These are phyloP conservation scores for Colletotrichum lupini DNA, from an alignment of 2,329 filamentous ascomycete species.

Conservation along the genomic window DNA sequence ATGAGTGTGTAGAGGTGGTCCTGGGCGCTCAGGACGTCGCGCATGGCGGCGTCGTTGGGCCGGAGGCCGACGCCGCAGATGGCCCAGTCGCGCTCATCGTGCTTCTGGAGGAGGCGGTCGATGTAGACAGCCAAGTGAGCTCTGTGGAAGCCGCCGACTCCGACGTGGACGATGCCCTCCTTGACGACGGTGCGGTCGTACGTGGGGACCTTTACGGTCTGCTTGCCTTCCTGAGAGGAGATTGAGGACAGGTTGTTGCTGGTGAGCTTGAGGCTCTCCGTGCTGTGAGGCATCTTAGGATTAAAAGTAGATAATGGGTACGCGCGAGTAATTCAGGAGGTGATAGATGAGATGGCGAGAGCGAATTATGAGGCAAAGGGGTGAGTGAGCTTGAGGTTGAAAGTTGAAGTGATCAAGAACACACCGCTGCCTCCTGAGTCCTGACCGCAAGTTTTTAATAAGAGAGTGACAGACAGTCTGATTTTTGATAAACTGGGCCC, in stretches of 20 bases:
- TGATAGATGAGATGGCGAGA: neutral
- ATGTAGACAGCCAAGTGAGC: conserved; percentile 65
- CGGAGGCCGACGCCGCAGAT: conserved; percentile 64
- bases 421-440: neutral
- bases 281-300: conserved; percentile 36
- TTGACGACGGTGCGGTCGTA: conserved; percentile 59
- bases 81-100: conserved; percentile 56
- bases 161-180: conserved; percentile 65
- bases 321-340: neutral
- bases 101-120: conserved; percentile 58
- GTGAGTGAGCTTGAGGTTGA: neutral
- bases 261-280: conserved; percentile 32
- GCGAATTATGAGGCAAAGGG: neutral
- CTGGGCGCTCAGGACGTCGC: conserved; percentile 58
- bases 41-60: conserved; percentile 62
- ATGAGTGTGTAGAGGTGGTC: conserved; percentile 65
- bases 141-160: conserved; percentile 65
- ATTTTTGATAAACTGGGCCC: neutral
- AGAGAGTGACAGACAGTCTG: neutral
- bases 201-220: conserved; percentile 46
- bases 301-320: neutral
- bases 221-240: conserved; percentile 26
- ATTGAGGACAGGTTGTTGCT: conserved; percentile 28
- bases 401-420: neutral
- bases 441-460: neutral